Conservation (phyloP, 768 basidiomycete genomes). For the Mycena polygramma region DNA sequence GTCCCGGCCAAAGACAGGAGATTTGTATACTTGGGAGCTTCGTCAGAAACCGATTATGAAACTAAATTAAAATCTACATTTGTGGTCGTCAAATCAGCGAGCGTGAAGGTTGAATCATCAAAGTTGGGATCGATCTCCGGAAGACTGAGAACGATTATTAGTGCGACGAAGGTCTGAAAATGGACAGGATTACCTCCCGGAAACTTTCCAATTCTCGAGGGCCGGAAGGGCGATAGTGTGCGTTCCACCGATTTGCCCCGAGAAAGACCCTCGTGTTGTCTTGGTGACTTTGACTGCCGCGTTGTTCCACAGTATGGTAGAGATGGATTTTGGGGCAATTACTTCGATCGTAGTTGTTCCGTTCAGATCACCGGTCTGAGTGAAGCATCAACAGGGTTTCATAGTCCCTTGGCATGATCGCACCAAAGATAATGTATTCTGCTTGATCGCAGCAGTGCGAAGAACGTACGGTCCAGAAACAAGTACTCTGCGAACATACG, state of each 20-base stretch:
- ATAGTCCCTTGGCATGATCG: slow-evolving; percentile 14
- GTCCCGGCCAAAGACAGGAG: slow-evolving; percentile 58
- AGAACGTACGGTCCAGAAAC: slow-evolving; percentile 69
- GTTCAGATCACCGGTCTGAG: slow-evolving; percentile 63
- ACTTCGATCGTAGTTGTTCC: slow-evolving; percentile 61
- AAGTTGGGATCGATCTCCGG: slow-evolving; percentile 62
- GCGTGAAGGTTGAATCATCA: slow-evolving; percentile 62
- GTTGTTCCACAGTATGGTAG: slow-evolving; percentile 58
- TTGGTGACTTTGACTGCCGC: slow-evolving; percentile 39
- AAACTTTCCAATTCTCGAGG: slow-evolving; percentile 37
- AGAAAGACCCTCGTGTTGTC: slow-evolving; percentile 48
- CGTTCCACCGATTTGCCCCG: slow-evolving; percentile 40
- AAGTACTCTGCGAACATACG: slow-evolving; percentile 48
- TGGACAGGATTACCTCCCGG: background rate
- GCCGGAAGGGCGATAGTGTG: slow-evolving; percentile 48
- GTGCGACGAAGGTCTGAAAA: background rate
- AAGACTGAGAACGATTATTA: slow-evolving; percentile 47
- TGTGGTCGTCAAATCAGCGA: slow-evolving; percentile 58
- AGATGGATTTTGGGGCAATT: slow-evolving; percentile 54
- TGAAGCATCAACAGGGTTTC: background rate
- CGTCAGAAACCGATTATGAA: background rate
- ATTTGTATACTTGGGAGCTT: slow-evolving; percentile 59
- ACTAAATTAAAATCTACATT: slow-evolving; percentile 49
- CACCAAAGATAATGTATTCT: slow-evolving; percentile 52
- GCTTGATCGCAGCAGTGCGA: slow-evolving; percentile 59